Percentiles rank a stretch among this genome's conserved stretches.
These are phyloP conservation scores for Ogataea hybrid DNA, from an alignment of 1,139 yeast genomes.

Conservation along the genomic window DNA sequence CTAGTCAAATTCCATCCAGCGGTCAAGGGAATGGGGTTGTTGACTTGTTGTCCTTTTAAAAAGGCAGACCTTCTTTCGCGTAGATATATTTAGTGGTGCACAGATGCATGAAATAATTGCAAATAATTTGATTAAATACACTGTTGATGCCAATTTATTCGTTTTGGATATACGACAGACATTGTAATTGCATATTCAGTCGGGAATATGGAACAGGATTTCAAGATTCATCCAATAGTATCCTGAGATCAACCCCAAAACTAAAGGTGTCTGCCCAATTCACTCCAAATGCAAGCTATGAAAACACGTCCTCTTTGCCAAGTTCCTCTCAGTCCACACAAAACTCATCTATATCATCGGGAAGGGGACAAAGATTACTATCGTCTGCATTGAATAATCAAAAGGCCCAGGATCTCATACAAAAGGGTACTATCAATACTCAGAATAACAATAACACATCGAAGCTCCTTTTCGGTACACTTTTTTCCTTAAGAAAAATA, in stretches of 20 bases:
- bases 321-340: slow-evolving; percentile 3
- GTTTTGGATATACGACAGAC: slow-evolving; percentile 86
- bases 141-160: slow-evolving; percentile 63
- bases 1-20: neutral
- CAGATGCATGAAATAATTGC: neutral
- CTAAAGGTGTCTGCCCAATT: neutral
- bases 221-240: neutral
- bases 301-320: slow-evolving; percentile 7
- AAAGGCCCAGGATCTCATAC: slow-evolving; percentile 24
- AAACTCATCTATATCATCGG: slow-evolving; percentile 3
- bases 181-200: slow-evolving; percentile 70
- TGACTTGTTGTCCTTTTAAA: slow-evolving; percentile 44
- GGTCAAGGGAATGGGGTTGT: slow-evolving; percentile 28
- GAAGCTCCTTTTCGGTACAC: slow-evolving; percentile 82
- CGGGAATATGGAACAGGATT: slow-evolving; percentile 48
- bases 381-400: slow-evolving; percentile 10
- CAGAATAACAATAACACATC: slow-evolving; percentile 64
- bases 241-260: neutral
- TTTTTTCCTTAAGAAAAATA: slow-evolving; percentile 75
- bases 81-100: neutral
- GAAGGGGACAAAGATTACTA: neutral
- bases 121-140: neutral
- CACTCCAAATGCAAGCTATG: neutral
- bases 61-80: neutral
- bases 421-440: slow-evolving; percentile 48